Evolutionary conservation across 257 asterid species (phyloP).

Genomic region (Leptodermis oblonga): DNA sequence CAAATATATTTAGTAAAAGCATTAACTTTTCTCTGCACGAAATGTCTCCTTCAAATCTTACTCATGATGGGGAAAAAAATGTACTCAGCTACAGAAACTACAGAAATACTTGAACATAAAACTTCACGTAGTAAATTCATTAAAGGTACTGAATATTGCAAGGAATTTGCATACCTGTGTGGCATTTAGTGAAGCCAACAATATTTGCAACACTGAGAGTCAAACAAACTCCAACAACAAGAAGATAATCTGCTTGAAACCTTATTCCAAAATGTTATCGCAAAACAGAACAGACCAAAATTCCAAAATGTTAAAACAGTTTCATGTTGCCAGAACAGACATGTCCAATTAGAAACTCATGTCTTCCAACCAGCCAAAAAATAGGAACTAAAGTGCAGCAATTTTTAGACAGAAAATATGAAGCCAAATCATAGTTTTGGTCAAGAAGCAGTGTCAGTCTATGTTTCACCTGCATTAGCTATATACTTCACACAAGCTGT

Average conservation of each 20-base stretch:
- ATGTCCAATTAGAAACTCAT: no score
- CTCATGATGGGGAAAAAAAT: not conserved
- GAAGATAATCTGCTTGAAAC: slow-evolving; percentile 93
- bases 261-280: slow-evolving; percentile 59
- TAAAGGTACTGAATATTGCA: not conserved
- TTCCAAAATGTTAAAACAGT: no score
- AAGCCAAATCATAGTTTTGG: no score
- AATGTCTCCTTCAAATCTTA: not conserved
- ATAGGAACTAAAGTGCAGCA: no score
- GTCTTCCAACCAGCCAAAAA: no score
- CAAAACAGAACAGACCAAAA: no score
- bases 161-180: slow-evolving; percentile 58
- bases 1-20: not conserved
- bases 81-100: not conserved
- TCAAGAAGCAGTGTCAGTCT: no score
- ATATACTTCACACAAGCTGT: no score
- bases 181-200: slow-evolving; percentile 93
- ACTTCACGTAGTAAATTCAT: not conserved
- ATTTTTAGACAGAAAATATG: no score
- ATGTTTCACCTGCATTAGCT: no score
- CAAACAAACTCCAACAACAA: slow-evolving; percentile 95
- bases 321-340: no score
- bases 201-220: slow-evolving; percentile 96
- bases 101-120: not conserved
- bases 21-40: not conserved